Evolutionary conservation across 2,329 filamentous ascomycete genomes (phyloP).

Genomic region (Phyllosticta ampelicida): DNA sequence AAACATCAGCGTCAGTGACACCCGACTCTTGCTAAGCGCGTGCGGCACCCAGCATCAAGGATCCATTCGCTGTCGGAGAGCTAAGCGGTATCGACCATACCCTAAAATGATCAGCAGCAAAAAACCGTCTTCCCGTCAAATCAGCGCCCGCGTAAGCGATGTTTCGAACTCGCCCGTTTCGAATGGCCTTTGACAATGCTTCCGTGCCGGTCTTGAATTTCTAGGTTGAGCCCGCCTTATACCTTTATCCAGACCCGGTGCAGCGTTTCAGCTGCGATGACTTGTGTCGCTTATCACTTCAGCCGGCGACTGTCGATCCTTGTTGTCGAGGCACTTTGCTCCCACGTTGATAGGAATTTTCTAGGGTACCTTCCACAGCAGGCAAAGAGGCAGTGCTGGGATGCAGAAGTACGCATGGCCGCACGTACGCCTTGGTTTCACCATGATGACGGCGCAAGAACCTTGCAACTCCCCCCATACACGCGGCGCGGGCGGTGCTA

Average conservation of each 20-base stretch:
- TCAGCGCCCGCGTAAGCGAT: background rate
- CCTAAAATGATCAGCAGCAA: background rate
- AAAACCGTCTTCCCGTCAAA: background rate
- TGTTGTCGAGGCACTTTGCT: background rate
- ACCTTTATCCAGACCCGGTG: background rate
- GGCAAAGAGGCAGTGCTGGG: background rate
- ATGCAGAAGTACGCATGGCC: background rate
- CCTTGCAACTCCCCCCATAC: background rate
- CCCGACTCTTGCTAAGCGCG: background rate
- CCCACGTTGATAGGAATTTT: background rate
- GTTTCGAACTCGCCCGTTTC: background rate
- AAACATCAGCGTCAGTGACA: background rate
- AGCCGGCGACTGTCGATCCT: background rate
- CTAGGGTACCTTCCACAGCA: background rate
- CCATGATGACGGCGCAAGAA: background rate
- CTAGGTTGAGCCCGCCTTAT: background rate
- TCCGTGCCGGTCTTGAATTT: background rate
- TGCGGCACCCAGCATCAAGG: background rate
- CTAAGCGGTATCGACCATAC: background rate
- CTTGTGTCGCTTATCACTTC: background rate
- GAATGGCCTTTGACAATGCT: background rate
- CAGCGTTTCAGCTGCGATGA: background rate
- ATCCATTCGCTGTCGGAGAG: background rate
- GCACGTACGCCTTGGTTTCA: background rate
- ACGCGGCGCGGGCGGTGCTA: background rate